phyloP scores from a whole-genome alignment of 148 eudicot species.

The Linanthus parryae region DNA sequence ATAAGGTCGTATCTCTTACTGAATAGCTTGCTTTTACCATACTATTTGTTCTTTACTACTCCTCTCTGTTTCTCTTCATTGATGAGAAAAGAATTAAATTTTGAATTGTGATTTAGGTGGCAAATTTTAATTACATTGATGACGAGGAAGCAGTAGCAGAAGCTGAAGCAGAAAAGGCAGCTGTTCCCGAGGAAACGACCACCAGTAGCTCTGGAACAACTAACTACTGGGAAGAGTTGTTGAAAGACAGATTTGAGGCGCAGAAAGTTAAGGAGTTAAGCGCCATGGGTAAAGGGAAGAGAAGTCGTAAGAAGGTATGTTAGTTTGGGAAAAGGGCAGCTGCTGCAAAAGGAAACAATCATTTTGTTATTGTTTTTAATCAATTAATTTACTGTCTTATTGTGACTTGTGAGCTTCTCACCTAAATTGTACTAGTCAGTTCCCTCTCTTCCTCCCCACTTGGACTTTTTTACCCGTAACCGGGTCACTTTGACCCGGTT shows the following conservation, averaged over 20 bases:
- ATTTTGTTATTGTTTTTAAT: too few relatives aligned
- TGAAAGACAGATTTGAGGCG: slow-evolving; percentile 64
- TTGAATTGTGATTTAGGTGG: slow-evolving; percentile 47
- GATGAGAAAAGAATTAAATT: slow-evolving; percentile 5
- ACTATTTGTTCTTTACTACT: not conserved
- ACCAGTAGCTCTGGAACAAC: slow-evolving; percentile 46
- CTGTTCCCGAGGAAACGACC: slow-evolving; percentile 37
- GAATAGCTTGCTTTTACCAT: not conserved
- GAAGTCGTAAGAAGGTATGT: slow-evolving; percentile 86
- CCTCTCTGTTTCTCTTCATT: not conserved
- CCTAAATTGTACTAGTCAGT: too few relatives aligned
- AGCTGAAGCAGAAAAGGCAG: slow-evolving; percentile 47
- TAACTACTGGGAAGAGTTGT: slow-evolving; percentile 78
- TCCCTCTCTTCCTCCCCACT: too few relatives aligned
- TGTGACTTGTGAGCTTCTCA: too few relatives aligned
- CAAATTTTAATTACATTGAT: slow-evolving; percentile 82
- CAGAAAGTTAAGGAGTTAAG: slow-evolving; percentile 75
- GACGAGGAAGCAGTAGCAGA: slow-evolving; percentile 58
- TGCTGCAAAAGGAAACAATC: too few relatives aligned
- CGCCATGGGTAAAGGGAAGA: slow-evolving; percentile 86
- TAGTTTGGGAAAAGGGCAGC: too few relatives aligned
- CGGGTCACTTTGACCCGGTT: too few relatives aligned
- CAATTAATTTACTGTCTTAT: too few relatives aligned
- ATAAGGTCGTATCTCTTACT: too few relatives aligned
- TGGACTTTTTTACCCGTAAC: too few relatives aligned